Conservation (phyloP, 2,329 filamentous ascomycete genomes). For the Diaporthe citriasiana region DNA sequence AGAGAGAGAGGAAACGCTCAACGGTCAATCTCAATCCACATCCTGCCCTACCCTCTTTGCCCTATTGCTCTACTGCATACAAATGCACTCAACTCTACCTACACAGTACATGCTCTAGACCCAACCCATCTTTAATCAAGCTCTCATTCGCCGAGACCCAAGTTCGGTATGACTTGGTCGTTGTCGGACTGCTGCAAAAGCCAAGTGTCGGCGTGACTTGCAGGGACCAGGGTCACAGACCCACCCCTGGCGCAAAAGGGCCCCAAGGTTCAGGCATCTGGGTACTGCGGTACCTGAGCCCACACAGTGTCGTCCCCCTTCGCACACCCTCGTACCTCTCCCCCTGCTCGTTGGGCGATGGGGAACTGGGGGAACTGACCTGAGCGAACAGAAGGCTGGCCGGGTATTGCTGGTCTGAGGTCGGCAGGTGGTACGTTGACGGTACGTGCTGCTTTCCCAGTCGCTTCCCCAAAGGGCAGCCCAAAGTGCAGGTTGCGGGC, state of each 20-base stretch:
- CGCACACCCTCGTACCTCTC: slow-evolving; percentile 5
- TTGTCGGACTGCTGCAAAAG: slow-evolving; percentile 15
- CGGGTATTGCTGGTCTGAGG: slow-evolving; percentile 25
- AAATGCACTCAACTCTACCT: neutral
- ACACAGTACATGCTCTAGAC: neutral
- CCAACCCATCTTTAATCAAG: slow-evolving; percentile 19
- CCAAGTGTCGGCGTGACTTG: slow-evolving; percentile 27
- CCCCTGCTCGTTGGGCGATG: slow-evolving; percentile 1
- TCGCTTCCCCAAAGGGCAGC: neutral
- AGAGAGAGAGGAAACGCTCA: neutral
- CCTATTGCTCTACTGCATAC: neutral
- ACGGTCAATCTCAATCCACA: neutral
- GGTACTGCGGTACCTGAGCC: slow-evolving; percentile 28
- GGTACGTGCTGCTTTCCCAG: slow-evolving; percentile 9
- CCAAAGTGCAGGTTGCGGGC: slow-evolving; percentile 1
- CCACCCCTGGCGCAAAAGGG: slow-evolving; percentile 8
- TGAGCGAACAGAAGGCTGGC: slow-evolving; percentile 15
- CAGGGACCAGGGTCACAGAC: slow-evolving; percentile 28
- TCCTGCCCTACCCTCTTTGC: neutral
- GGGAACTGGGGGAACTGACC: slow-evolving; percentile 12
- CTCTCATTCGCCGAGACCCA: slow-evolving; percentile 17
- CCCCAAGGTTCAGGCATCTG: slow-evolving; percentile 7
- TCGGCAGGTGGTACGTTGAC: slow-evolving; percentile 22
- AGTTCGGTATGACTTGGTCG: slow-evolving; percentile 18
- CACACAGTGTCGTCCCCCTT: slow-evolving; percentile 14